A percentile compares a stretch with the other conserved stretches of the same genome.
Evolutionary conservation across 495 filamentous ascomycete genomes (phyloP).

Genomic region (Neurospora sp.): DNA sequence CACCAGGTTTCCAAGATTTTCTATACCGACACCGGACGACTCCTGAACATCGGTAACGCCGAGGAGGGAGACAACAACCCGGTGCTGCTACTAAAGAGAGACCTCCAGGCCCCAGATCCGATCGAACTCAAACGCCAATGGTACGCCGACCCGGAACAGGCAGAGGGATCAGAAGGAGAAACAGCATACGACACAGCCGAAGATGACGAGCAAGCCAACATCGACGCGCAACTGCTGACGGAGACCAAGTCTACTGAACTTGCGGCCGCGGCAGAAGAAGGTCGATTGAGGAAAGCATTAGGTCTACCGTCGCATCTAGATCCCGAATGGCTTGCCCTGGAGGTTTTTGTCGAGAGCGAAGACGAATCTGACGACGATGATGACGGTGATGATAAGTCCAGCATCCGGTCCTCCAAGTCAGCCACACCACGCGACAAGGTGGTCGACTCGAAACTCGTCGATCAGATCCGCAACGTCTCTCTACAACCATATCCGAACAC

Average conservation of each 20-base stretch:
- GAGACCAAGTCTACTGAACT: slow-evolving; percentile 22
- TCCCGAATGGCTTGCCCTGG: slow-evolving; percentile 91
- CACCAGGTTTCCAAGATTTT: slow-evolving; percentile 94
- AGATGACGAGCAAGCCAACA: slow-evolving; percentile 45
- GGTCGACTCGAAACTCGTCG: slow-evolving; percentile 29
- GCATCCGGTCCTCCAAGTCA: not conserved
- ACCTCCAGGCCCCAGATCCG: slow-evolving; percentile 63
- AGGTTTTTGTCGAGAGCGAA: slow-evolving; percentile 65
- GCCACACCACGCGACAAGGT: slow-evolving; percentile 5
- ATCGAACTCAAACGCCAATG: slow-evolving; percentile 25
- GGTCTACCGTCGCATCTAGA: slow-evolving; percentile 71
- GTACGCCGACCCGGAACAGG: slow-evolving; percentile 9
- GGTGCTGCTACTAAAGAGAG: slow-evolving; percentile 77
- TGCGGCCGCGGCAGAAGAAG: not conserved
- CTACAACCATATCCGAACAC: slow-evolving; percentile 21
- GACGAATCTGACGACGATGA: slow-evolving; percentile 31
- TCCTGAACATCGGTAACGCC: slow-evolving; percentile 77
- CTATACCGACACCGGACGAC: slow-evolving; percentile 90
- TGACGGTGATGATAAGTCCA: slow-evolving; percentile 14
- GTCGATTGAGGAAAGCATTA: slow-evolving; percentile 37
- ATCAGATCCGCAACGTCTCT: slow-evolving; percentile 31
- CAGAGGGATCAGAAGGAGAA: not conserved
- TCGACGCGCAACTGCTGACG: slow-evolving; percentile 57
- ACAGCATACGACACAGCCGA: not conserved
- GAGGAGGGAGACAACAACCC: slow-evolving; percentile 72